Evolutionary conservation across 257 asterid species (phyloP).

Genomic region (Nyctanthes arbortristis): DNA sequence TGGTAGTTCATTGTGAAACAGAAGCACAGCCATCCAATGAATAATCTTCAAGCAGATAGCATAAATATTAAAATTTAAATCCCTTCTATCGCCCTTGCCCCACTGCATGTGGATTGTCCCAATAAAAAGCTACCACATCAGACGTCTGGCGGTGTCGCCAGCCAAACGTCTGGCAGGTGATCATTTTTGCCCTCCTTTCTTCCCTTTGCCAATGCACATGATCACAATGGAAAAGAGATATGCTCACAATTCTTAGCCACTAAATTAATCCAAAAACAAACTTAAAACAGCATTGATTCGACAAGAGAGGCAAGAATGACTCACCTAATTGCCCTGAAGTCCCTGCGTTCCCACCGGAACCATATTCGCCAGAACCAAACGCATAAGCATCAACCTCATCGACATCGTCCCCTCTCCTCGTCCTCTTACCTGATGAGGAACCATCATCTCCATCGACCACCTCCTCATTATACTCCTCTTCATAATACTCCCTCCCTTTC

Average conservation of each 20-base stretch:
- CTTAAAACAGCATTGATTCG: background rate
- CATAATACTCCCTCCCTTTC: slow-evolving; percentile 63
- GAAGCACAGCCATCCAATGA: background rate
- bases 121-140: too few relatives aligned
- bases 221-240: background rate
- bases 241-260: slow-evolving; percentile 4
- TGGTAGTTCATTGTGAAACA: background rate
- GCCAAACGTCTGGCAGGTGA: too few relatives aligned
- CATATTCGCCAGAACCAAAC: slow-evolving; percentile 32
- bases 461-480: slow-evolving; percentile 63
- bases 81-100: too few relatives aligned
- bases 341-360: slow-evolving; percentile 59
- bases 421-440: slow-evolving; percentile 47
- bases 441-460: slow-evolving; percentile 43
- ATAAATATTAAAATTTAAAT: background rate
- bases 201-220: background rate
- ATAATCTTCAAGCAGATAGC: background rate
- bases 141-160: too few relatives aligned
- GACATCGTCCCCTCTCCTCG: slow-evolving; percentile 50
- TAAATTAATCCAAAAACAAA: background rate
- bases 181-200: too few relatives aligned
- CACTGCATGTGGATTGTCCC: too few relatives aligned
- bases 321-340: slow-evolving; percentile 57
- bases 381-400: too few relatives aligned
- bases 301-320: slow-evolving; percentile 16